These are phyloP conservation scores for Citrullus colocynthis DNA, from an alignment of 306 rosid species.

Conservation along the genomic window DNA sequence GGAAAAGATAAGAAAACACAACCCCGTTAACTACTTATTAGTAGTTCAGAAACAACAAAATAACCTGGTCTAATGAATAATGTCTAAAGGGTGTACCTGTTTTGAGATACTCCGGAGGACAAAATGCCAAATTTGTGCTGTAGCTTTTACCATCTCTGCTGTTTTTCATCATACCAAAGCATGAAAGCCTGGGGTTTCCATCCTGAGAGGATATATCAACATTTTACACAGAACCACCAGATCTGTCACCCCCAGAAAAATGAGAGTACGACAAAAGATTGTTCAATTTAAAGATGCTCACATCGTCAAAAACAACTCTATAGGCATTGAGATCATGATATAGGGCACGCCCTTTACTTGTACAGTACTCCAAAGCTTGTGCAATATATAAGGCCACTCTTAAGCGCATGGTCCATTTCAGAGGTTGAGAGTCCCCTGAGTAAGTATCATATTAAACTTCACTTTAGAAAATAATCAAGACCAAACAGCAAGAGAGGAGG, in stretches of 20 bases:
- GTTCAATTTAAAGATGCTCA: conserved; percentile 30
- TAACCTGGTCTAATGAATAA: background rate
- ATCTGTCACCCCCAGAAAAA: background rate
- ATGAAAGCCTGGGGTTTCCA: conserved; percentile 85
- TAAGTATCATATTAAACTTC: conserved; percentile 17
- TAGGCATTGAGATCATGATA: conserved; percentile 97
- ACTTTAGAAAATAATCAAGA: background rate
- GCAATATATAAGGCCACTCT: conserved; percentile 88
- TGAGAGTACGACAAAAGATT: background rate
- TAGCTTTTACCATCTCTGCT: conserved; percentile 96
- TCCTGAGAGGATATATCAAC: conserved; percentile 32
- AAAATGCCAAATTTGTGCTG: conserved; percentile 88
- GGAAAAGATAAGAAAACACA: background rate
- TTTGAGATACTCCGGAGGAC: conserved; percentile 87
- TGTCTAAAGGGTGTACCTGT: conserved; percentile 39
- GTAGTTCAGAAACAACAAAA: background rate
- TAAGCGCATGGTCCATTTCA: conserved; percentile 93
- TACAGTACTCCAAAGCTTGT: conserved; percentile 91
- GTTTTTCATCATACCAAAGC: conserved; percentile 96
- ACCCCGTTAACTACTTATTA: background rate
- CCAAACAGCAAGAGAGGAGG: background rate
- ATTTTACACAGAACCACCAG: background rate
- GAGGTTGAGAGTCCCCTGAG: conserved; percentile 94
- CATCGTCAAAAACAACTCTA: conserved; percentile 79
- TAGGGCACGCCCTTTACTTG: conserved; percentile 77